Percentiles rank a stretch among this genome's conserved stretches.
Conservation (phyloP, 2,329 filamentous ascomycete species). For the Fusarium sp. region DNA sequence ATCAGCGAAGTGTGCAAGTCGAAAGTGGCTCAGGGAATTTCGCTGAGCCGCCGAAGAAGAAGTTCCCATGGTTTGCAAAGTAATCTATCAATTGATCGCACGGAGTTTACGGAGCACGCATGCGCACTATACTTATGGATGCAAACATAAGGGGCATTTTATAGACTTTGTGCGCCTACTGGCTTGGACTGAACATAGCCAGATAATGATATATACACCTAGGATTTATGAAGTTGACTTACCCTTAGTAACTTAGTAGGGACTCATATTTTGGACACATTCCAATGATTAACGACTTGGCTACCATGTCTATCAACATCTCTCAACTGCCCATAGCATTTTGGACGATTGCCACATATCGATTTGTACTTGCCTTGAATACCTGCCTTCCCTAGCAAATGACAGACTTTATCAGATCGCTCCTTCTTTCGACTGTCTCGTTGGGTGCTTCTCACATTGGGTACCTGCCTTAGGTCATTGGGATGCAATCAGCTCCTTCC, state of each 20-base stretch:
- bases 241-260: neutral
- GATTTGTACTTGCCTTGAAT: neutral
- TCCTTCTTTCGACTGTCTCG: neutral
- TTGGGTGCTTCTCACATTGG: neutral
- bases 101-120: constrained; percentile 41
- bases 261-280: constrained; percentile 21
- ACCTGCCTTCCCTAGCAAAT: neutral
- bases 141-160: constrained; percentile 26
- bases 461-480: neutral
- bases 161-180: constrained; percentile 30
- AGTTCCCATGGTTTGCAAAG: constrained; percentile 72
- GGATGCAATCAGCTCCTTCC: neutral
- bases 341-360: neutral
- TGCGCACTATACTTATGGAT: constrained; percentile 8
- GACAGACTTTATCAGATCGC: neutral
- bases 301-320: neutral
- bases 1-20: constrained; percentile 67
- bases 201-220: constrained; percentile 4
- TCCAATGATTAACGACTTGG: neutral
- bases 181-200: constrained; percentile 14
- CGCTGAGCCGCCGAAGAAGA: constrained; percentile 65
- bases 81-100: constrained; percentile 37
- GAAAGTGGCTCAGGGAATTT: constrained; percentile 59
- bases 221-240: constrained; percentile 9
- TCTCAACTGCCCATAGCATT: neutral